These are phyloP conservation scores for Entomortierella chlamydospora DNA, from an alignment of 192 early-diverging fungal genomes.

Conservation along the genomic window DNA sequence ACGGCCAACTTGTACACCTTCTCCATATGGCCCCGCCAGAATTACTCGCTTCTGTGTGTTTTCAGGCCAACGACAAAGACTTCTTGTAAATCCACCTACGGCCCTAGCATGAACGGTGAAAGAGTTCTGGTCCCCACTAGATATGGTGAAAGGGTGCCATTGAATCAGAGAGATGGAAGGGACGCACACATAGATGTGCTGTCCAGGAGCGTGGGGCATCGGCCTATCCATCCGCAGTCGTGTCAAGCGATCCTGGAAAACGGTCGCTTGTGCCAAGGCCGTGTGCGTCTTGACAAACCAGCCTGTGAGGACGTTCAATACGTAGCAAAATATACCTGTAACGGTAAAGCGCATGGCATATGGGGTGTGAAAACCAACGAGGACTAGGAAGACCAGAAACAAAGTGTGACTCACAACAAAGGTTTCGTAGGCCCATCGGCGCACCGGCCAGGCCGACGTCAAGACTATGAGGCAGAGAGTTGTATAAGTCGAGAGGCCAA, in stretches of 20 bases:
- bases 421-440: conserved; percentile 56
- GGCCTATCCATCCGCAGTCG: conserved; percentile 42
- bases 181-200: conserved; percentile 61
- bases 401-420: conserved; percentile 62
- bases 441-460: conserved; percentile 59
- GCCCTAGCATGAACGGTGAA: conserved; percentile 54
- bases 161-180: conserved; percentile 61
- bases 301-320: conserved; percentile 54
- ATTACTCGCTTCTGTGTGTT: conserved; percentile 47
- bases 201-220: conserved; percentile 53
- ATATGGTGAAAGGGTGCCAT: conserved; percentile 69
- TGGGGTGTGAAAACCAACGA: conserved; percentile 64
- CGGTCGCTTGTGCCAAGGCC: conserved; percentile 47
- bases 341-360: conserved; percentile 65
- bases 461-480: conserved; percentile 62
- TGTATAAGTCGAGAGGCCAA: conserved; percentile 60
- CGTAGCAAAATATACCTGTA: conserved; percentile 58
- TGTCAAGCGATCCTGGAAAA: conserved; percentile 49
- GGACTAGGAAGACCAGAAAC: conserved; percentile 58
- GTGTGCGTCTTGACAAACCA: conserved; percentile 58
- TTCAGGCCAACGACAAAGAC: conserved; percentile 49
- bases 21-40: conserved; percentile 60
- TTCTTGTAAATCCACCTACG: conserved; percentile 57
- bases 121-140: conserved; percentile 26
- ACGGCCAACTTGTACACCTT: conserved; percentile 17